Evolutionary conservation across 2,329 filamentous ascomycete species (phyloP).

Genomic region (Stenocarpella maydis): DNA sequence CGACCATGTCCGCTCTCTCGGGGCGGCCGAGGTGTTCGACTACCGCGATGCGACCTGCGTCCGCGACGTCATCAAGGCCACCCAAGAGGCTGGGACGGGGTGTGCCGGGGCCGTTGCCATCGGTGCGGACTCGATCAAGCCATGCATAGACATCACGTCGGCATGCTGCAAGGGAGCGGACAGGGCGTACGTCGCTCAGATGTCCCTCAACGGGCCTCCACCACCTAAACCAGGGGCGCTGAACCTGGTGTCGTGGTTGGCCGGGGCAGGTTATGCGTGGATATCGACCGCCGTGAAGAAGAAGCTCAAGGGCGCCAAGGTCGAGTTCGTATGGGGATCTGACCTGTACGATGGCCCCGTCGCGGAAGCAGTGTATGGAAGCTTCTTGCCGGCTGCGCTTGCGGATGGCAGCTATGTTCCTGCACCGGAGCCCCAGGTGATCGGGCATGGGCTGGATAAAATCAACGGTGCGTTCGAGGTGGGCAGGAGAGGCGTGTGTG

Average conservation of each 20-base stretch:
- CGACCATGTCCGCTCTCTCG: conserved; percentile 48
- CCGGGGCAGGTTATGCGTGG: neutral
- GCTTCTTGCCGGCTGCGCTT: conserved; percentile 42
- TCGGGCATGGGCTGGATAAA: conserved; percentile 42
- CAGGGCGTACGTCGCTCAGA: conserved; percentile 29
- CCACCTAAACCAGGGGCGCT: neutral
- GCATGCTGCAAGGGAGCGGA: conserved; percentile 11
- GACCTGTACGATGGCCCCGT: conserved; percentile 37
- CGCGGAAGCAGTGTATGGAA: conserved; percentile 37
- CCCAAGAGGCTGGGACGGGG: conserved; percentile 33
- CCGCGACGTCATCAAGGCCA: conserved; percentile 41
- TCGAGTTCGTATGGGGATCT: conserved; percentile 39
- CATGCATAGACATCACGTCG: conserved; percentile 37
- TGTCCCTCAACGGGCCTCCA: conserved; percentile 2
- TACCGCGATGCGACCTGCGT: conserved; percentile 45
- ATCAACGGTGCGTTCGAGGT: conserved; percentile 43
- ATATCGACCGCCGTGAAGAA: conserved; percentile 13
- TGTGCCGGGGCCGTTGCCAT: conserved; percentile 39
- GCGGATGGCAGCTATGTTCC: conserved; percentile 38
- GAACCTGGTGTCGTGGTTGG: conserved; percentile 2
- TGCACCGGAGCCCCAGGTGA: conserved; percentile 40
- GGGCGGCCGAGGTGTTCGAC: conserved; percentile 53
- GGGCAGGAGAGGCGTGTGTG: conserved; percentile 45
- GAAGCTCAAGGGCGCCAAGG: neutral
- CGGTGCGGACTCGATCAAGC: conserved; percentile 30